These are phyloP conservation scores for Lunasporangiospora selenospora DNA, from an alignment of 192 early-diverging fungal genomes.

Conservation along the genomic window DNA sequence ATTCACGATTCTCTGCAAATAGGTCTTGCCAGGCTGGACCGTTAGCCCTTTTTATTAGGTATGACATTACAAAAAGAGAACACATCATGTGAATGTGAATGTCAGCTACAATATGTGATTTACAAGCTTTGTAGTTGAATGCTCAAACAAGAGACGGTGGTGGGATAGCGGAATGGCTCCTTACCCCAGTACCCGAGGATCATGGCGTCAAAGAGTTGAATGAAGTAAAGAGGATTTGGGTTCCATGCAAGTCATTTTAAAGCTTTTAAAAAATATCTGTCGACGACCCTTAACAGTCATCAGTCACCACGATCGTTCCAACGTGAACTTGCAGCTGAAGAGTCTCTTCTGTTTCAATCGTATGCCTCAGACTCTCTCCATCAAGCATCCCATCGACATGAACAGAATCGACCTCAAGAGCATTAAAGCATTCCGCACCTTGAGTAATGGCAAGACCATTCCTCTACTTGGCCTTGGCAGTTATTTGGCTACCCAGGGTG, in stretches of 20 bases:
- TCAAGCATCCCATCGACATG: too few species aligned
- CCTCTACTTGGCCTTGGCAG: slow-evolving; percentile 51
- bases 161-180: background rate
- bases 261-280: too few species aligned
- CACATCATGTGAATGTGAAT: background rate
- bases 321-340: too few species aligned
- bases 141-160: background rate
- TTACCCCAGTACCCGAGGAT: slow-evolving; percentile 69
- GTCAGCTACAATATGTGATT: background rate
- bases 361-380: too few species aligned
- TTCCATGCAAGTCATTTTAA: too few species aligned
- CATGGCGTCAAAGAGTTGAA: too few species aligned
- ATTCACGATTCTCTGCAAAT: slow-evolving; percentile 77
- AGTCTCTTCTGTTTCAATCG: too few species aligned
- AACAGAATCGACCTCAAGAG: too few species aligned
- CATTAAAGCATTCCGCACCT: slow-evolving; percentile 15
- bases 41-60: slow-evolving; percentile 54
- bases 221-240: too few species aligned
- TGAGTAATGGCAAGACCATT: slow-evolving; percentile 26
- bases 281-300: too few species aligned
- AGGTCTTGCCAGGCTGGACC: slow-evolving; percentile 75
- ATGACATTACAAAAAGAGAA: background rate
- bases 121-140: background rate
- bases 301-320: too few species aligned
- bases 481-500: slow-evolving; percentile 44